Evolutionary conservation across 352 stramenopile genomes (phyloP), one percentile per base, ranked within the genome.

Genomic region (Phytophthora hybrid): DNA sequence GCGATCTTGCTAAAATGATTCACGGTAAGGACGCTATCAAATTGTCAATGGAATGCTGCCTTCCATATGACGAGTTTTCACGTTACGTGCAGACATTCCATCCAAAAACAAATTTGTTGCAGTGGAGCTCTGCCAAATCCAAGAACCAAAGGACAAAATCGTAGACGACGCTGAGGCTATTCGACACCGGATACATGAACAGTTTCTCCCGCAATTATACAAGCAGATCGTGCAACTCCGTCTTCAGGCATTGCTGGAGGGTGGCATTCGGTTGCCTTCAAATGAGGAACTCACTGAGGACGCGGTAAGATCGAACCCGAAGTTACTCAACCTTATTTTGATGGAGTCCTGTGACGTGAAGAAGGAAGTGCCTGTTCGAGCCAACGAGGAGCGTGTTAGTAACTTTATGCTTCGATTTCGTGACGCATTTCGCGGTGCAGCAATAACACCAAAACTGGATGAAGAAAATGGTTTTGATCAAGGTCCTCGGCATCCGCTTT

Each of bases 31-130:
- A 23, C 6, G 0, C 14, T 21, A 8, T 31, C 19, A 52, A 14
- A 23, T 23, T n/a, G 9, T 26, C 2, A 49, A 41, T 41, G 9
- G 18, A 7, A 32, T 11, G 26, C 37, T 41, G 8, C 29, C 14
- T 21, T 52, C 11, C 13, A 10, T 34, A n/a, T 10, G 49, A 72
- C 7, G 34, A 19, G 18, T 34, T 2, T 58, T 23, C 14, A 7
- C 53, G 23, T 13, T 53, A n/a, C 62, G 1, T 18, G 18, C 39
- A 94, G 88, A 73, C 2, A 91, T 94, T 55, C 83, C 87, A 2
- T 92, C 75, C 46, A 79, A 70, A n/a, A 83, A 82, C 74, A 94
- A 93, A 53, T 73, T 93, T 8, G 18, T 94, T 18, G 81, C 84
- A 5, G 54, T 95, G 6, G 87, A 95, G 34, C 59, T 95, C 11